Conservation (phyloP, 257 asterid genomes). For the Linderniella brevidens region DNA sequence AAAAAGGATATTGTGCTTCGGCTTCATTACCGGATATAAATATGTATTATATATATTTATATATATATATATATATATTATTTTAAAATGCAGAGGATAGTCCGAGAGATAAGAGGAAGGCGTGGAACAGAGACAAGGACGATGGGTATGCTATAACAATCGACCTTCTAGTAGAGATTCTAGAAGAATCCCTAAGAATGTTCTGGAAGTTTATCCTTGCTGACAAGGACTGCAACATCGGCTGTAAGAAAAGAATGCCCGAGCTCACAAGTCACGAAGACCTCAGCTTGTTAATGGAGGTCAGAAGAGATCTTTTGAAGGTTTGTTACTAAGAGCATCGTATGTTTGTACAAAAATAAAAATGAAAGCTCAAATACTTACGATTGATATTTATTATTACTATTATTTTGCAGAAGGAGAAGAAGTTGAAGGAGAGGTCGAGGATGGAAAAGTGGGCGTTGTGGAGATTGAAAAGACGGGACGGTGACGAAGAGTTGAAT, state of each 20-base stretch:
- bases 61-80: background rate
- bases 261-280: slow-evolving; percentile 35
- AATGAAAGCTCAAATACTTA: too few species aligned
- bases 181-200: slow-evolving; percentile 82
- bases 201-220: slow-evolving; percentile 74
- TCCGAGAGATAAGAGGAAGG: slow-evolving; percentile 28
- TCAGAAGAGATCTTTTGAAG: slow-evolving; percentile 51
- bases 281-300: slow-evolving; percentile 31
- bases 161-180: slow-evolving; percentile 67
- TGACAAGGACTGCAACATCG: slow-evolving; percentile 47
- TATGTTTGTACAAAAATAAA: too few species aligned
- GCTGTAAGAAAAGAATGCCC: slow-evolving; percentile 20
- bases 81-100: slow-evolving; percentile 62
- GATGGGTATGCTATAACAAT: slow-evolving; percentile 41
- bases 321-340: slow-evolving; percentile 22
- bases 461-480: slow-evolving; percentile 25
- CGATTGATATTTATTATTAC: too few species aligned
- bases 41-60: background rate
- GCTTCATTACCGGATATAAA: too few species aligned
- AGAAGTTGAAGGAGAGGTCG: slow-evolving; percentile 47
- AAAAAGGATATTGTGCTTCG: background rate
- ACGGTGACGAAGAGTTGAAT: slow-evolving; percentile 50
- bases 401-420: slow-evolving; percentile 50
- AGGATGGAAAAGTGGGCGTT: slow-evolving; percentile 64
- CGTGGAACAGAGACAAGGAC: slow-evolving; percentile 15